A percentile compares a stretch with the other conserved stretches of the same genome.
These are phyloP conservation scores for Vitis riparia DNA, from an alignment of 164 flowering plant genomes.

Conservation along the genomic window DNA sequence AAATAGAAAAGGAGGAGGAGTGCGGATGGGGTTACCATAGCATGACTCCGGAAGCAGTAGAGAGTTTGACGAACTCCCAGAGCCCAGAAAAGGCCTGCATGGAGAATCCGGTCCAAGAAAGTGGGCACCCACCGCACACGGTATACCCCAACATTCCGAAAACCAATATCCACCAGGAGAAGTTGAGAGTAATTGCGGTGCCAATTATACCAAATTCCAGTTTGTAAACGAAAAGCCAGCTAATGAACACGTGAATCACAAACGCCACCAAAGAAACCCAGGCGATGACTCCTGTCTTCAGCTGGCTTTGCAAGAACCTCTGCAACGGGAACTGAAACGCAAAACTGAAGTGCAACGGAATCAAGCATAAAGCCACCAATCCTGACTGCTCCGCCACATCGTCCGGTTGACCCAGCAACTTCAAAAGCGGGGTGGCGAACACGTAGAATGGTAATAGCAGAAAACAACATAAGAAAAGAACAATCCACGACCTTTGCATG, in stretches of 20 bases:
- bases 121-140: constrained; percentile 32
- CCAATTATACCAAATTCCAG: constrained; percentile 45
- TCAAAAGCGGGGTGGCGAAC: constrained; percentile 63
- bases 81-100: constrained; percentile 50
- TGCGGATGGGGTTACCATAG: constrained; percentile 34
- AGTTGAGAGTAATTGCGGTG: constrained; percentile 38
- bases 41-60: constrained; percentile 69
- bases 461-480: constrained; percentile 45
- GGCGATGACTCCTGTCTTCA: constrained; percentile 35
- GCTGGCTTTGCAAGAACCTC: constrained; percentile 37
- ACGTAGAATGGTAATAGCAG: constrained; percentile 57
- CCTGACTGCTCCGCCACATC: constrained; percentile 69
- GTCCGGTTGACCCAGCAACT: constrained; percentile 48
- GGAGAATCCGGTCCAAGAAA: constrained; percentile 58
- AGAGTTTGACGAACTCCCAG: constrained; percentile 55
- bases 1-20: no score
- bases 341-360: constrained; percentile 36
- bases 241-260: constrained; percentile 31
- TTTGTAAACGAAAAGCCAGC: constrained; percentile 50
- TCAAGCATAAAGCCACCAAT: constrained; percentile 32
- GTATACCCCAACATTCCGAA: constrained; percentile 42
- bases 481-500: constrained; percentile 87
- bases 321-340: constrained; percentile 33
- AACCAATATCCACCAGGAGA: constrained; percentile 58
- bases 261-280: constrained; percentile 39